phyloP scores from a whole-genome alignment of 768 basidiomycete genomes.

The Tephrocybe sp. region DNA sequence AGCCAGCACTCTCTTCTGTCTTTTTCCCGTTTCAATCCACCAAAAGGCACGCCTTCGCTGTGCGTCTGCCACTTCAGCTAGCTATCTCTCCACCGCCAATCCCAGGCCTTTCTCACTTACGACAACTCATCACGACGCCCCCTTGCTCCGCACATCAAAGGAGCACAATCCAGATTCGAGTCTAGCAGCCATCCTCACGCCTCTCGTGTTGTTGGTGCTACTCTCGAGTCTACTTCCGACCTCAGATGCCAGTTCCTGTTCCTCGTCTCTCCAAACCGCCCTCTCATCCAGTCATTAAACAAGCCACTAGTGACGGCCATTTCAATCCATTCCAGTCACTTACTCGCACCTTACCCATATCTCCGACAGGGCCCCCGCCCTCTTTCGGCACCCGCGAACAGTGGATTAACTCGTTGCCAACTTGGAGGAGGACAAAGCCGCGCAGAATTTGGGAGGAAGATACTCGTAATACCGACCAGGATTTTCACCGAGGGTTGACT shows the following conservation, averaged over 20 bases:
- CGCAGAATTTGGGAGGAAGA: slow-evolving; percentile 69
- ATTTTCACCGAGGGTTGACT: slow-evolving; percentile 76
- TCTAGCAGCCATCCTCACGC: slow-evolving; percentile 39
- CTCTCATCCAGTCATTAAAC: slow-evolving; percentile 70
- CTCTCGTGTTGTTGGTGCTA: slow-evolving; percentile 44
- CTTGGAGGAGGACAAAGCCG: slow-evolving; percentile 70
- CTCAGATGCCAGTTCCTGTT: slow-evolving; percentile 89
- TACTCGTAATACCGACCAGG: slow-evolving; percentile 38
- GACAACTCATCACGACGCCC: slow-evolving; percentile 68
- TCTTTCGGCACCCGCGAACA: slow-evolving; percentile 68
- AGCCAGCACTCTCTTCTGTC: slow-evolving; percentile 32
- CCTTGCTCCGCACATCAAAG: slow-evolving; percentile 35
- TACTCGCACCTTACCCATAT: slow-evolving; percentile 58
- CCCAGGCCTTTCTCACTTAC: slow-evolving; percentile 46
- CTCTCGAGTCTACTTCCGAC: slow-evolving; percentile 37
- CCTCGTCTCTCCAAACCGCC: slow-evolving; percentile 57
- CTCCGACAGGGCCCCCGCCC: slow-evolving; percentile 61
- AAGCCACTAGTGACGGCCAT: slow-evolving; percentile 43
- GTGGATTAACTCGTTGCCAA: slow-evolving; percentile 71
- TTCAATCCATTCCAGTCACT: slow-evolving; percentile 52
- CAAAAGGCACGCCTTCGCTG: slow-evolving; percentile 95
- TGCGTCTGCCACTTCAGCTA: slow-evolving; percentile 67
- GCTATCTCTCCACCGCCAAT: slow-evolving; percentile 26
- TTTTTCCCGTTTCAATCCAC: slow-evolving; percentile 28
- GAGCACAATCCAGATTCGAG: slow-evolving; percentile 47